These are phyloP conservation scores for Boletales sp. DNA, from an alignment of 768 basidiomycete species.

Conservation along the genomic window DNA sequence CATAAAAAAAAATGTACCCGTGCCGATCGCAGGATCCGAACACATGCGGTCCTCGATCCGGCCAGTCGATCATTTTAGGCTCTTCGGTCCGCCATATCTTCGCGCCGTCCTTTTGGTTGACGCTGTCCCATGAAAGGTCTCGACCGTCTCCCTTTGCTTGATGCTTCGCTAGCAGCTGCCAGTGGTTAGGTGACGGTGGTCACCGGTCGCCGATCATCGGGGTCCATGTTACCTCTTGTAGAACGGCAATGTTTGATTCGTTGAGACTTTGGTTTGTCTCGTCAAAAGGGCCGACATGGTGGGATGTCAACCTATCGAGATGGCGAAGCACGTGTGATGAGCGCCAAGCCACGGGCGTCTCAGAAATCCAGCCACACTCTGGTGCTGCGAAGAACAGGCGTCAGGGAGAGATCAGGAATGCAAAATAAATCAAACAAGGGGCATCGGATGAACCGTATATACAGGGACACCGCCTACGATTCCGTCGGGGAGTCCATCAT, in stretches of 20 bases:
- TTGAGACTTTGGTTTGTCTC: conserved; percentile 35
- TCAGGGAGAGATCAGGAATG: not conserved
- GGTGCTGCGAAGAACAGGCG: not conserved
- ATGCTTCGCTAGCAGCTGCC: conserved; percentile 45
- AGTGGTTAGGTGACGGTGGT: not conserved
- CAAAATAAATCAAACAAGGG: no score
- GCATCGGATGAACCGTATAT: no score
- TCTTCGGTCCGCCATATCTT: conserved; percentile 61
- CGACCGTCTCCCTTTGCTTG: conserved; percentile 50
- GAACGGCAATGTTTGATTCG: conserved; percentile 59
- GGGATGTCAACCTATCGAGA: not conserved
- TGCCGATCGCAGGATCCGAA: conserved; percentile 29
- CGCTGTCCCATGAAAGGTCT: conserved; percentile 43
- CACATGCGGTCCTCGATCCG: conserved; percentile 5
- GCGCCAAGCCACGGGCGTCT: conserved; percentile 5
- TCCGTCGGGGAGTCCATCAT: conserved; percentile 20
- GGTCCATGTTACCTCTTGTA: conserved; percentile 50
- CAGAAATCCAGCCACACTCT: not conserved
- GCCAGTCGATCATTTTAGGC: conserved; percentile 41
- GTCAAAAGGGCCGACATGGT: conserved; percentile 7
- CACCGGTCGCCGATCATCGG: not conserved
- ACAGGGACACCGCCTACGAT: conserved; percentile 7
- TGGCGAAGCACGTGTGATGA: conserved; percentile 10
- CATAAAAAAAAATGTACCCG: conserved; percentile 49
- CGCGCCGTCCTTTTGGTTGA: conserved; percentile 41